phyloP scores from a whole-genome alignment of 202 grass and related monocot genomes.

The Zoysia matrella region DNA sequence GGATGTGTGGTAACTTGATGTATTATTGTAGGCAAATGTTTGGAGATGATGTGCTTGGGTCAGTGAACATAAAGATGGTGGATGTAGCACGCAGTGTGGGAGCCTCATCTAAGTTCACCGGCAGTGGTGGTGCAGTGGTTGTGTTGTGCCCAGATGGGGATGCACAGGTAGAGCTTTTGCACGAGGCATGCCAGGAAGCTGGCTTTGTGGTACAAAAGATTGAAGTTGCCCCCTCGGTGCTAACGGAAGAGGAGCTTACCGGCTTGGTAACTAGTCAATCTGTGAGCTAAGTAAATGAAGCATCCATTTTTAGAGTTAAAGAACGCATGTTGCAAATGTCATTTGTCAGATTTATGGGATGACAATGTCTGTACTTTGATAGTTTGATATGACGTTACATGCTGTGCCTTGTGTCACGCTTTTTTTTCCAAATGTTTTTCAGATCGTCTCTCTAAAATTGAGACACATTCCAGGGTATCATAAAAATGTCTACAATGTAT shows the following conservation, averaged over 20 bases:
- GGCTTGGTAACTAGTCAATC: constrained; percentile 1
- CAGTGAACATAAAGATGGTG: constrained; percentile 79
- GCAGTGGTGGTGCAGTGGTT: constrained; percentile 74
- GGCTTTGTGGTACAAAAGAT: constrained; percentile 58
- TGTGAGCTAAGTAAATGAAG: neutral
- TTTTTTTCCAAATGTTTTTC: no score
- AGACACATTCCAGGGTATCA: no score
- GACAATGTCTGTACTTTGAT: no score
- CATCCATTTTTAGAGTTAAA: neutral
- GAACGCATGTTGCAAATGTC: neutral
- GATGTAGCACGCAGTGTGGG: constrained; percentile 70
- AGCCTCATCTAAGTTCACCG: constrained; percentile 71
- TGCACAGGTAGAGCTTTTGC: constrained; percentile 48
- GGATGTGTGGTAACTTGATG: neutral
- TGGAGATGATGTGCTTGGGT: constrained; percentile 71
- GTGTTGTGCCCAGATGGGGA: constrained; percentile 55
- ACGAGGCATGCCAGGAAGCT: constrained; percentile 45
- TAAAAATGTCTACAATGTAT: no score
- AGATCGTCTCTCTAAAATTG: no score
- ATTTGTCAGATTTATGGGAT: neutral
- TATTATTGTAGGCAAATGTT: constrained; percentile 71
- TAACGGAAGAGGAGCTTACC: constrained; percentile 47
- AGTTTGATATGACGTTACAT: no score
- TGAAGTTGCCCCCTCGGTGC: constrained; percentile 42
- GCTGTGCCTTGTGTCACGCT: no score